These are phyloP conservation scores for Cutaneotrichosporon sp. DNA, from an alignment of 1,284 basidiomycete species.

Conservation along the genomic window DNA sequence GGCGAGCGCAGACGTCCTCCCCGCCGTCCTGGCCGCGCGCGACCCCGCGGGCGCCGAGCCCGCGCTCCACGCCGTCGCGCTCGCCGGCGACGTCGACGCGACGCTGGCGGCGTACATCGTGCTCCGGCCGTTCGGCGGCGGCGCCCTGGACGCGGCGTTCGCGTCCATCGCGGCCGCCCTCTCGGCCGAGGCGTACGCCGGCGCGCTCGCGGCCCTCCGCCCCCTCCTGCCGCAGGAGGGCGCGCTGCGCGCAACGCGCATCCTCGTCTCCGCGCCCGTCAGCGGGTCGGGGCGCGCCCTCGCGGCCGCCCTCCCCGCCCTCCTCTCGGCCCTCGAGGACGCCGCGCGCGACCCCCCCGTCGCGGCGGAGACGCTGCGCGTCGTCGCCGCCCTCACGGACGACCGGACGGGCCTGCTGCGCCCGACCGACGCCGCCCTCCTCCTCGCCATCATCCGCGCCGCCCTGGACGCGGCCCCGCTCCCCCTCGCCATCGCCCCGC, in stretches of 20 bases:
- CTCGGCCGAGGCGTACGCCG: constrained; percentile 3
- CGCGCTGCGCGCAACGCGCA: constrained; percentile 15
- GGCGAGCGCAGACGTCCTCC: constrained; percentile 9
- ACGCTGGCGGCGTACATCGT: constrained; percentile 20
- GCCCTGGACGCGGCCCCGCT: too few species aligned
- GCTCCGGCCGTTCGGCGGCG: constrained; percentile 1
- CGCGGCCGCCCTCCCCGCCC: constrained; percentile 5
- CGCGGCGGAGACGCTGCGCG: constrained; percentile 11
- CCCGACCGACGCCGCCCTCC: constrained; percentile 13
- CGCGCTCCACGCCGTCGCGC: constrained; percentile 14
- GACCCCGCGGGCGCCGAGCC: background rate
- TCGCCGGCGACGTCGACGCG: background rate
- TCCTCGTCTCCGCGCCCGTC: constrained; percentile 20
- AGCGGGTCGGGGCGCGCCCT: constrained; percentile 20
- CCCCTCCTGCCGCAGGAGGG: background rate
- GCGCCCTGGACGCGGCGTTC: constrained; percentile 8
- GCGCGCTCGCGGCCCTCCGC: background rate
- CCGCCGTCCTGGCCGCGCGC: constrained; percentile 2
- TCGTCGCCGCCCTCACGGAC: constrained; percentile 15
- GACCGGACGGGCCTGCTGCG: constrained; percentile 24
- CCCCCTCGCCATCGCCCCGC: constrained; percentile 56
- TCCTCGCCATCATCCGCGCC: too few species aligned
- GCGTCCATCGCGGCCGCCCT: background rate
- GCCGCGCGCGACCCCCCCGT: background rate
- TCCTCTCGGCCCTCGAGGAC: constrained; percentile 16